These are phyloP conservation scores for Lenzites betulinus DNA, from an alignment of 768 basidiomycete species.

Conservation along the genomic window DNA sequence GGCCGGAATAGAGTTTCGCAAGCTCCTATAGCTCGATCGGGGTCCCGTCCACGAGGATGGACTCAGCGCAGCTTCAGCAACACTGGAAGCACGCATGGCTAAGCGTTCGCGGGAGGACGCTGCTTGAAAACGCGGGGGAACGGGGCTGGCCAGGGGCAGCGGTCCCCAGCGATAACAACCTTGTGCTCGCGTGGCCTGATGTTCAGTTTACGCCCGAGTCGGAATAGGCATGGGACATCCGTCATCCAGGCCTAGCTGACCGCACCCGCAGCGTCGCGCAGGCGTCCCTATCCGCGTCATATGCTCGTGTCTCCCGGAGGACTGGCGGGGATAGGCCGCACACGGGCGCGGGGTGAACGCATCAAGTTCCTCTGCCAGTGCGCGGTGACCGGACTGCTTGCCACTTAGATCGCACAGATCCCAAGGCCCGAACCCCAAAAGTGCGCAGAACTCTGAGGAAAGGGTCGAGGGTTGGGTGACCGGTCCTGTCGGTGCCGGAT, in stretches of 20 bases:
- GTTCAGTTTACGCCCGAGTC: no score
- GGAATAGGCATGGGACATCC: no score
- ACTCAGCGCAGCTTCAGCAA: background rate
- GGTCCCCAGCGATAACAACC: no score
- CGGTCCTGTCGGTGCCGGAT: background rate
- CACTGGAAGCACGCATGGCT: background rate
- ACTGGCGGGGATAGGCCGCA: background rate
- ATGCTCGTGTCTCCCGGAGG: background rate
- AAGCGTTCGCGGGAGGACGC: constrained; percentile 6
- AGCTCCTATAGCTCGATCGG: constrained; percentile 8
- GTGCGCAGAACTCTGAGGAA: background rate
- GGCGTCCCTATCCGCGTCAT: background rate
- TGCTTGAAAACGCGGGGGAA: background rate
- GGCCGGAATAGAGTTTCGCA: background rate
- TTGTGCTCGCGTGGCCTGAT: no score
- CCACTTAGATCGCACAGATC: constrained; percentile 12
- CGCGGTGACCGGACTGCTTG: constrained; percentile 6
- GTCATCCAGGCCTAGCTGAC: no score
- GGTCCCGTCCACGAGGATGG: background rate
- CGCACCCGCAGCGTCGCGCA: background rate
- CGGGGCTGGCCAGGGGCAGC: background rate
- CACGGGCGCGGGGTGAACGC: background rate
- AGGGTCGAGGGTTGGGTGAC: background rate
- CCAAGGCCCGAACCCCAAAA: constrained; percentile 10
- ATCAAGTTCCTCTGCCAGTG: background rate